Evolutionary conservation across 2,329 filamentous ascomycete genomes (phyloP).

Genomic region (Ceratocystis variospora): DNA sequence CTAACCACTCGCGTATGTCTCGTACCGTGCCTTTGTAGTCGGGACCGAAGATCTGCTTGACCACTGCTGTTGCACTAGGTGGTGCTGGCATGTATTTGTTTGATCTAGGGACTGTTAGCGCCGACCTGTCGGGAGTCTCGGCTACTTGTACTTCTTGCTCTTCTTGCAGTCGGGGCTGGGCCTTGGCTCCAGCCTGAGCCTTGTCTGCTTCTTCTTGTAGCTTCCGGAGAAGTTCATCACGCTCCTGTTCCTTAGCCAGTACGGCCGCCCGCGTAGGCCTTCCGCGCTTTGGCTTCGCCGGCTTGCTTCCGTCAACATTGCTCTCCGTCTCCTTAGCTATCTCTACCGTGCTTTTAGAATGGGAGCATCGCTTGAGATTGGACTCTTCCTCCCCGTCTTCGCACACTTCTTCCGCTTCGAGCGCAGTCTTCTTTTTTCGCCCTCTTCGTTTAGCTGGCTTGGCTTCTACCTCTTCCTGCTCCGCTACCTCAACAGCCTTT

Average conservation of each 20-base stretch:
- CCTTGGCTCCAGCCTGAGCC: background rate
- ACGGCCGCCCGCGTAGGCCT: background rate
- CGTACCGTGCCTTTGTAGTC: background rate
- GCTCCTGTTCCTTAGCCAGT: background rate
- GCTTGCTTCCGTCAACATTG: background rate
- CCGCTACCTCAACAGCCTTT: background rate
- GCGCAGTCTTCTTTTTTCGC: background rate
- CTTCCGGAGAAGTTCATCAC: background rate
- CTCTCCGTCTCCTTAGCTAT: background rate
- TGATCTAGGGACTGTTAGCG: background rate
- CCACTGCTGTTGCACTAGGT: background rate
- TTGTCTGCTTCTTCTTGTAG: background rate
- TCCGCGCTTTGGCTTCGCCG: background rate
- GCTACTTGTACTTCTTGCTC: background rate
- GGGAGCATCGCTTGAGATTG: background rate
- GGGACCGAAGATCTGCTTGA: slow-evolving; percentile 1
- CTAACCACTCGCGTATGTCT: slow-evolving; percentile 8
- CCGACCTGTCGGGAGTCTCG: background rate
- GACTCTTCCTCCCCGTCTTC: slow-evolving; percentile 1
- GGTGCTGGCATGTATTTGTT: background rate
- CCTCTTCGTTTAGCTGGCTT: slow-evolving; percentile 7
- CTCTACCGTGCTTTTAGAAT: background rate
- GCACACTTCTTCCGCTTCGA: background rate
- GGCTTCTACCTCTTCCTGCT: background rate
- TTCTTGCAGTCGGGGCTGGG: background rate